These are phyloP conservation scores for Knufia petricola DNA, from an alignment of 2,329 filamentous ascomycete species.

Conservation along the genomic window DNA sequence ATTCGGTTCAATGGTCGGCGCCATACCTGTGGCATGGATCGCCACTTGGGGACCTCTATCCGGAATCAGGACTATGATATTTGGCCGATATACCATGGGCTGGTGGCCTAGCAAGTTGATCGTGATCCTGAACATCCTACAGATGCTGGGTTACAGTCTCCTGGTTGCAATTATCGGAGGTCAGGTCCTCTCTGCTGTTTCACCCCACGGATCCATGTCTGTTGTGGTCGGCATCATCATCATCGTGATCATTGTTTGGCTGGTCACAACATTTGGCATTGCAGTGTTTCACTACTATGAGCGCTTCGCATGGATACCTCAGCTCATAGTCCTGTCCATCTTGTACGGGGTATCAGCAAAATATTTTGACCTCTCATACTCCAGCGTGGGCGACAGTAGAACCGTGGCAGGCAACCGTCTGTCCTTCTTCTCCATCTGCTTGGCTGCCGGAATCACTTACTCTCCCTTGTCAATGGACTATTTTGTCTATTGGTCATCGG, in stretches of 20 bases:
- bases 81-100: slow-evolving; percentile 53
- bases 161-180: slow-evolving; percentile 55
- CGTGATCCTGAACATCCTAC: slow-evolving; percentile 53
- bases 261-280: slow-evolving; percentile 59
- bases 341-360: slow-evolving; percentile 53
- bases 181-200: slow-evolving; percentile 59
- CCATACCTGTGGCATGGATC: slow-evolving; percentile 48
- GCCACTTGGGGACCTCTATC: slow-evolving; percentile 53
- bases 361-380: slow-evolving; percentile 47
- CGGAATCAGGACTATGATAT: slow-evolving; percentile 54
- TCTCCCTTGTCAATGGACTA: slow-evolving; percentile 14
- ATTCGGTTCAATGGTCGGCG: slow-evolving; percentile 48
- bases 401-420: slow-evolving; percentile 40
- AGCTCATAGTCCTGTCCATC: slow-evolving; percentile 51
- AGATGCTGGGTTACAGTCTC: slow-evolving; percentile 52
- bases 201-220: slow-evolving; percentile 47
- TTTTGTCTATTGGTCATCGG: slow-evolving; percentile 55
- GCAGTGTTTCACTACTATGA: slow-evolving; percentile 60
- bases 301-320: slow-evolving; percentile 55
- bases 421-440: slow-evolving; percentile 60
- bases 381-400: slow-evolving; percentile 39
- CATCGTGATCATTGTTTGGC: slow-evolving; percentile 52
- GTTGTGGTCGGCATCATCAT: slow-evolving; percentile 60
- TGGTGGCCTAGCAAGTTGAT: slow-evolving; percentile 58
- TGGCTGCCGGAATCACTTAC: slow-evolving; percentile 17